Base-by-base conservation (phyloP, 306 rosid species). In the Cicer pinnatifidum region DNA sequence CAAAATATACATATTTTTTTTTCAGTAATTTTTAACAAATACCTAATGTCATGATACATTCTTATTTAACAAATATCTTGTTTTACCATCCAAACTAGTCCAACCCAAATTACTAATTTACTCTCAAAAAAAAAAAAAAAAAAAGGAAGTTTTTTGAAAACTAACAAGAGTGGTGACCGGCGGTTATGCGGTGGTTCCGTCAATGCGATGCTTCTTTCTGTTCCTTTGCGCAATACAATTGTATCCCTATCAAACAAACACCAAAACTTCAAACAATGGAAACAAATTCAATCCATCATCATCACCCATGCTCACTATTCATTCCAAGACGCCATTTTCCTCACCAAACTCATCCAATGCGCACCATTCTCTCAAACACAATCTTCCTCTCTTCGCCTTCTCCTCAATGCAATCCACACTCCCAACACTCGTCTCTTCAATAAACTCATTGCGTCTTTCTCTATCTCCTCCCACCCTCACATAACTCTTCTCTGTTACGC, bases 201-300 rank as follows among this genome's bases (percentile, higher is more conserved):
- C 64, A 10, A 40, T 62, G 60, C 46, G 6, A 48, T 73, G 78
- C 12, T 5, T 7, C 3, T 11, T 33, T 23, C 17, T 0, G n/a
- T 1, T 43, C 2, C 47, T 1, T 52, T 69, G 16, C 72, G 60
- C 45, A 74, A 53, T 43, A 75, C 8, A n/a, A 20, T 80, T 3
- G 8, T 59, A 1, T 80, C 62, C 11, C 51, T 80, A 0, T 20
- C 70, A 40, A 62, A 67, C 0, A 60, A 47, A 35, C 82, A 62
- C 61, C 52, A 9, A 63, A 77, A 17, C 9, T 50, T 33, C 12
- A 11, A 73, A 0, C 67, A 76, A 67, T 71, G 59, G 47, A 84
- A 76, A 11, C 80, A 81, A 3, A 64, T 84, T 65, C 82, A 81
- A 69, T 77, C 85, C 70, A 9, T 69, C 56, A 64, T 81, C 12